A percentile compares a stretch with the other conserved stretches of the same genome.
These are phyloP conservation scores for Linderniella brevidens DNA, from an alignment of 257 asterid species.

Conservation along the genomic window DNA sequence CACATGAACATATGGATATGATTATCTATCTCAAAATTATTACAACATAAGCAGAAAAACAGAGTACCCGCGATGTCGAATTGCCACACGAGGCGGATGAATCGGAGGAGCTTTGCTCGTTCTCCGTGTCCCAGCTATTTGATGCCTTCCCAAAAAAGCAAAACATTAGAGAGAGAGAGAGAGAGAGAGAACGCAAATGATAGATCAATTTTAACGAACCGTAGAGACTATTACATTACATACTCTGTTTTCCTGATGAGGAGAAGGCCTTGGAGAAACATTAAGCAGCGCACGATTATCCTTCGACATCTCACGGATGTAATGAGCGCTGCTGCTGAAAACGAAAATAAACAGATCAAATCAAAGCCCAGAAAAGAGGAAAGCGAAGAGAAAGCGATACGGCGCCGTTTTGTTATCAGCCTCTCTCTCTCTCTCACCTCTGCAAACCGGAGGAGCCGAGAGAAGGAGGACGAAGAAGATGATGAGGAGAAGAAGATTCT, in stretches of 20 bases:
- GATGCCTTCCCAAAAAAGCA: constrained; percentile 11
- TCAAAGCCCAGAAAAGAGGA: no score
- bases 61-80: constrained; percentile 15
- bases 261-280: constrained; percentile 29
- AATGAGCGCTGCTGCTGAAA: no score
- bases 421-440: no score
- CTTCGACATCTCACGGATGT: constrained; percentile 12
- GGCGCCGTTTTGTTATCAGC: no score
- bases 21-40: background rate
- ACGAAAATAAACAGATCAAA: no score
- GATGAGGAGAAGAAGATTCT: no score
- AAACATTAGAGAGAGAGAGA: background rate
- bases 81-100: constrained; percentile 12
- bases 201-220: background rate
- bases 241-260: constrained; percentile 17
- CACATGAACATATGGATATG: background rate
- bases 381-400: no score
- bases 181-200: no score
- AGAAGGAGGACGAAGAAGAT: no score
- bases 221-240: constrained; percentile 1
- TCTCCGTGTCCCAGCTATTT: constrained; percentile 10
- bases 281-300: constrained; percentile 29
- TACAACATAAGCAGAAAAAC: no score
- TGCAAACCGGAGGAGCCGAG: no score
- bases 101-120: constrained; percentile 7